Evolutionary conservation across 2,329 filamentous ascomycete species (phyloP).

Genomic region (Botrytis medusae): DNA sequence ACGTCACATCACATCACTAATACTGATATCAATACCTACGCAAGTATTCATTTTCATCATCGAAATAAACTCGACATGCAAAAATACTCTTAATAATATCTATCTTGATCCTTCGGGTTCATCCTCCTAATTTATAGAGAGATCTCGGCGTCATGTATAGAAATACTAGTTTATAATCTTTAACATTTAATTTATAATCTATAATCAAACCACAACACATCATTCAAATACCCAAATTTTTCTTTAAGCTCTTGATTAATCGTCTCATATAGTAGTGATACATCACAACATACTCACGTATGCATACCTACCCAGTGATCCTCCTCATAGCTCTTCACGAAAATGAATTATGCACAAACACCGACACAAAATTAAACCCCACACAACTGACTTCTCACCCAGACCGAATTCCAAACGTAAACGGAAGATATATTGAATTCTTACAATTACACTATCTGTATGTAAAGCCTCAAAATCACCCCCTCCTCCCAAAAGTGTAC

Average conservation of each 20-base stretch:
- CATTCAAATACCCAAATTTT: neutral
- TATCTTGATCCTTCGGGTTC: neutral
- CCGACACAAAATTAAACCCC: neutral
- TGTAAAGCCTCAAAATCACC: neutral
- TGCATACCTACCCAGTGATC: neutral
- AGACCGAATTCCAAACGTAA: neutral
- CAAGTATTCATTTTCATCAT: neutral
- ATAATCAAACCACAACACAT: neutral
- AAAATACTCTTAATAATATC: neutral
- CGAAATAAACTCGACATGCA: neutral
- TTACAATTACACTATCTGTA: conserved; percentile 9
- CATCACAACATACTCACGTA: neutral
- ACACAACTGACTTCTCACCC: neutral
- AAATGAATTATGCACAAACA: neutral
- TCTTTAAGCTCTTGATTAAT: neutral
- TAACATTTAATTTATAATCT: neutral
- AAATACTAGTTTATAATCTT: neutral
- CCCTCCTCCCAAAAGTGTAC: neutral
- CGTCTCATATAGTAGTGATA: neutral
- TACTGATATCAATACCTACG: neutral
- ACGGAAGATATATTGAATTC: neutral
- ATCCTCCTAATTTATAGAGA: neutral
- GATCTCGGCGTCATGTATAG: neutral
- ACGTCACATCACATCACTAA: neutral
- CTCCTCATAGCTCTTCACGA: neutral